Evolutionary conservation across 2,329 filamentous ascomycete species (phyloP).

Genomic region (Fusarium siculi): DNA sequence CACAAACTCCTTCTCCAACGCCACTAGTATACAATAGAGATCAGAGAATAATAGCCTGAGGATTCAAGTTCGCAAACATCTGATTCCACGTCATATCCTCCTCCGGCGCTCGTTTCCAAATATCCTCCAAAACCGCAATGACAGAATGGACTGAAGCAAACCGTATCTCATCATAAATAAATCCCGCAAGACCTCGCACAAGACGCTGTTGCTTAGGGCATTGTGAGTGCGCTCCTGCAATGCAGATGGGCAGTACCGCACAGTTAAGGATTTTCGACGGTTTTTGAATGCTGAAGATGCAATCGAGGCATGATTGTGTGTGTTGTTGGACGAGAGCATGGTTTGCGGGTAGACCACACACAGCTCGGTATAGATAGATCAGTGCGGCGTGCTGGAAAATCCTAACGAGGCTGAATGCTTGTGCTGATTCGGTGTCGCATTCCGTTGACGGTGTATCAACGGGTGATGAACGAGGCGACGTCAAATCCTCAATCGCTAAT

Average conservation of each 20-base stretch:
- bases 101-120: slow-evolving; percentile 28
- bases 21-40: neutral
- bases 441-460: neutral
- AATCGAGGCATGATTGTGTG: slow-evolving; percentile 50
- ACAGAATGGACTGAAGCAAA: slow-evolving; percentile 53
- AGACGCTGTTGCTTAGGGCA: slow-evolving; percentile 42
- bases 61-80: slow-evolving; percentile 40
- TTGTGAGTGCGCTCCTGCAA: slow-evolving; percentile 51
- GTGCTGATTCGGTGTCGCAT: slow-evolving; percentile 45
- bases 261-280: slow-evolving; percentile 53
- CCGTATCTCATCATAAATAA: slow-evolving; percentile 48
- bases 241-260: slow-evolving; percentile 51
- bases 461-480: neutral
- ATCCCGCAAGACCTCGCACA: slow-evolving; percentile 30
- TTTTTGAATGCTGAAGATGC: slow-evolving; percentile 50
- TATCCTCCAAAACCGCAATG: slow-evolving; percentile 31
- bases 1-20: fast-evolving
- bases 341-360: slow-evolving; percentile 52
- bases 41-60: slow-evolving; percentile 41
- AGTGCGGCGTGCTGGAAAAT: slow-evolving; percentile 55
- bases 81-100: slow-evolving; percentile 37
- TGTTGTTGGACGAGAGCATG: slow-evolving; percentile 55
- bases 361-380: slow-evolving; percentile 56
- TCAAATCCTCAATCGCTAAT: slow-evolving; percentile 41
- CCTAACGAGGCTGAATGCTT: slow-evolving; percentile 50